Percentiles rank a stretch among this genome's conserved stretches.
phyloP scores from a whole-genome alignment of 208 protist species.

The Phytomonas sp. region DNA sequence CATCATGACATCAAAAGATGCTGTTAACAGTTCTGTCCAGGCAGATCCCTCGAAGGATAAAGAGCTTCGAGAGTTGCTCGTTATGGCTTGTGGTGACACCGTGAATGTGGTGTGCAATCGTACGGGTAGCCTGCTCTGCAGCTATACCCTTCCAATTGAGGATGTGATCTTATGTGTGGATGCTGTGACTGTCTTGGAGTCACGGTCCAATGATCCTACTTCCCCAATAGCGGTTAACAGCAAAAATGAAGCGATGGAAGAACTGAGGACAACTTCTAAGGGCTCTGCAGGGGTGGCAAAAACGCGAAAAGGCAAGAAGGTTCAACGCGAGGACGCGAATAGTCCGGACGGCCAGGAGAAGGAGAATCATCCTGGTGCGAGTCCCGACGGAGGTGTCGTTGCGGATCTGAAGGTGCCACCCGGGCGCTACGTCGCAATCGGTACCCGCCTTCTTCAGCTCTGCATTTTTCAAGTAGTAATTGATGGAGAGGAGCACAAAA shows the following conservation, averaged over 20 bases:
- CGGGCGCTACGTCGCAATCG: slow-evolving; percentile 74
- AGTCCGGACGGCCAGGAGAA: background rate
- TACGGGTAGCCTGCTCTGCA: slow-evolving; percentile 51
- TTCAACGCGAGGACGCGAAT: background rate
- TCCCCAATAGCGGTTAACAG: background rate
- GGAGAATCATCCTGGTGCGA: slow-evolving; percentile 5
- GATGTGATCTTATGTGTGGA: slow-evolving; percentile 82
- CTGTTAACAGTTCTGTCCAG: background rate
- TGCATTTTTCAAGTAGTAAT: slow-evolving; percentile 61
- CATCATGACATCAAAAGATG: background rate
- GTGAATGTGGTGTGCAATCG: slow-evolving; percentile 59
- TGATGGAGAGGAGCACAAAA: slow-evolving; percentile 10
- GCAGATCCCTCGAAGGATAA: too few relatives aligned
- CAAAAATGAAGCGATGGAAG: background rate
- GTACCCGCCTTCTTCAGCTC: slow-evolving; percentile 72
- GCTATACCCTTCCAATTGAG: slow-evolving; percentile 69
- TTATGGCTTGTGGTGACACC: slow-evolving; percentile 75
- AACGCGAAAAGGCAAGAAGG: background rate
- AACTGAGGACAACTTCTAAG: background rate
- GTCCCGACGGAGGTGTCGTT: background rate
- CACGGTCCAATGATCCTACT: background rate
- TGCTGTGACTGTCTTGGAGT: slow-evolving; percentile 42
- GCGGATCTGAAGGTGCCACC: slow-evolving; percentile 25
- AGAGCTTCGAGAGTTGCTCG: slow-evolving; percentile 30
- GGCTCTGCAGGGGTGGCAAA: background rate